These are phyloP conservation scores for Phellinidium pouzarii DNA, from an alignment of 1,284 basidiomycete genomes.

Conservation along the genomic window DNA sequence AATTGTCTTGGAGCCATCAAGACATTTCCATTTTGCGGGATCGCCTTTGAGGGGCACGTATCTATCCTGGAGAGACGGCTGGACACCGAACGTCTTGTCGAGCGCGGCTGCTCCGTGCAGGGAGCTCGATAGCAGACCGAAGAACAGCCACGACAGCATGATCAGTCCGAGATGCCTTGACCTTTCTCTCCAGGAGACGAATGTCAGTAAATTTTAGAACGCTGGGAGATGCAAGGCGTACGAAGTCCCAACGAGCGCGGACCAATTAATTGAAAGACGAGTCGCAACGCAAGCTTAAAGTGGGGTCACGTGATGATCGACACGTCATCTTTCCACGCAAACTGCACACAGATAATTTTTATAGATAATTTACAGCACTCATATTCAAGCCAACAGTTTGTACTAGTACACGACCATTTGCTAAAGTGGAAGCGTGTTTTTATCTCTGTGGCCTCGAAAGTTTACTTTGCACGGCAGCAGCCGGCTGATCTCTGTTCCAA, in stretches of 20 bases:
- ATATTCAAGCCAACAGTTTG: too few relatives aligned
- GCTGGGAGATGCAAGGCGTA: not conserved
- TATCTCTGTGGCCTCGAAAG: too few relatives aligned
- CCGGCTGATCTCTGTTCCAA: not conserved
- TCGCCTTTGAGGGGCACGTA: slow-evolving; percentile 37
- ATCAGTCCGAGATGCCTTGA: not conserved
- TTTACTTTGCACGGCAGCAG: not conserved
- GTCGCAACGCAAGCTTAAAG: not conserved
- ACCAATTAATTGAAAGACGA: not conserved
- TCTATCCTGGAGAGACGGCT: slow-evolving; percentile 38
- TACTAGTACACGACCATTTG: too few relatives aligned
- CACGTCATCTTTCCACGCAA: not conserved
- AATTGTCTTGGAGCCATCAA: slow-evolving; percentile 68
- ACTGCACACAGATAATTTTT: not conserved
- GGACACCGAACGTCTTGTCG: slow-evolving; percentile 45
- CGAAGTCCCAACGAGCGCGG: not conserved
- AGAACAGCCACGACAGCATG: slow-evolving; percentile 17
- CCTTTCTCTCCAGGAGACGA: not conserved
- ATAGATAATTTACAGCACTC: too few relatives aligned
- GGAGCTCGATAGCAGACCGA: slow-evolving; percentile 6
- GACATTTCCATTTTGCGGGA: slow-evolving; percentile 58
- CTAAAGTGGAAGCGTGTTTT: too few relatives aligned
- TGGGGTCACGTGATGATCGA: not conserved
- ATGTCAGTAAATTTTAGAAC: not conserved
- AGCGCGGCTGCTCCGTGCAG: slow-evolving; percentile 18